Conservation (phyloP, 2,329 filamentous ascomycete genomes). For the Ophiocordyceps polyrhachis-furcata region DNA sequence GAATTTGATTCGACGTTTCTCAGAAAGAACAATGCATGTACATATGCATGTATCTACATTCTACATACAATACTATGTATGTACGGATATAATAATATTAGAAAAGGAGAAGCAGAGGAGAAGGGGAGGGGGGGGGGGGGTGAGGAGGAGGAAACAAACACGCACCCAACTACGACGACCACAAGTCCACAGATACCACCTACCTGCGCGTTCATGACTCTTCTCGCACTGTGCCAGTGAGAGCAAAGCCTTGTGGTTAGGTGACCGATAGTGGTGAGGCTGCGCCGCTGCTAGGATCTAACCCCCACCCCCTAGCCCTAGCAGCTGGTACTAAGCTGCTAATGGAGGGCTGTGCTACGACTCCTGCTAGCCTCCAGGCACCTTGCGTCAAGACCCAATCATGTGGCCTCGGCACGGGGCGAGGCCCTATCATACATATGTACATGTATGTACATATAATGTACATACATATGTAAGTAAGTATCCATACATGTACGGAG, state of each 20-base stretch:
- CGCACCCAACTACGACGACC: no score
- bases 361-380: neutral
- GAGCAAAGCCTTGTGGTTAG: neutral
- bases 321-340: no score
- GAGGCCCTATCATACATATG: neutral
- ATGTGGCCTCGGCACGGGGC: neutral
- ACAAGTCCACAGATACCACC: no score
- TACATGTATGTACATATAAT: no score
- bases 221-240: neutral
- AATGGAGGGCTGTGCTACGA: neutral
- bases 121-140: no score
- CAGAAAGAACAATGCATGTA: neutral
- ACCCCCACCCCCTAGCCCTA: neutral
- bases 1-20: neutral
- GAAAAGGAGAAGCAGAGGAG: neutral
- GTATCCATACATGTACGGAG: no score
- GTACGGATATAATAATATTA: no score
- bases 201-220: no score
- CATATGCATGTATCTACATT: no score
- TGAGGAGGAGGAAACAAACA: neutral
- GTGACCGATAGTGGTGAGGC: neutral
- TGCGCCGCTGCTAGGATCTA: neutral
- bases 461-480: no score
- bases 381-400: neutral
- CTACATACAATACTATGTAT: no score